Conservation (phyloP, 345 rosid genomes). For the Nasturtium officinale region DNA sequence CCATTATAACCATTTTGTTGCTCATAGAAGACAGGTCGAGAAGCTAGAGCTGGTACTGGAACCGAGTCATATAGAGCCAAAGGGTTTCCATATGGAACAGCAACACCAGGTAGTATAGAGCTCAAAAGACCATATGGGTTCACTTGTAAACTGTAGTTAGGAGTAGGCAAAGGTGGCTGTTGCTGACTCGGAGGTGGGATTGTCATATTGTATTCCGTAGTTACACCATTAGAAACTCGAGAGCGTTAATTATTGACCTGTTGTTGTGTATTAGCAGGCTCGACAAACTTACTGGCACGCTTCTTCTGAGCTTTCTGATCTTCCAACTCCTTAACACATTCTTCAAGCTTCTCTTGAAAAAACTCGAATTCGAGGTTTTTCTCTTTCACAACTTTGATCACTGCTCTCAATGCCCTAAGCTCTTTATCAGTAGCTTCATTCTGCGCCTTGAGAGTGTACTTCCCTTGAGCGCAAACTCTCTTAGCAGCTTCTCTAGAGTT, state of each 20-base stretch:
- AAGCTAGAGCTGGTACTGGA: slow-evolving; percentile 38
- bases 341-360: slow-evolving; percentile 46
- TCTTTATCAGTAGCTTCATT: slow-evolving; percentile 58
- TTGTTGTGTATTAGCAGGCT: slow-evolving; percentile 34
- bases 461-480: slow-evolving; percentile 47
- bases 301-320: slow-evolving; percentile 57
- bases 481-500: slow-evolving; percentile 48
- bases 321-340: slow-evolving; percentile 62
- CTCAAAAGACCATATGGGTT: slow-evolving; percentile 49
- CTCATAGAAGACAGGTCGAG: slow-evolving; percentile 47
- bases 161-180: slow-evolving; percentile 25
- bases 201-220: not conserved
- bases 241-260: slow-evolving; percentile 9
- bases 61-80: slow-evolving; percentile 41
- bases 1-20: slow-evolving; percentile 42
- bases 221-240: slow-evolving; percentile 13
- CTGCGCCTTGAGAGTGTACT: slow-evolving; percentile 51
- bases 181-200: slow-evolving; percentile 24
- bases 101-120: slow-evolving; percentile 35
- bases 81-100: slow-evolving; percentile 48
- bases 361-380: slow-evolving; percentile 58
- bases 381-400: slow-evolving; percentile 58
- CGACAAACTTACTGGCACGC: slow-evolving; percentile 1
- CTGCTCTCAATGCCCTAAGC: slow-evolving; percentile 54
- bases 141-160: slow-evolving; percentile 38